phyloP scores from a whole-genome alignment of 805 yeast genomes.

The Candida orba region DNA sequence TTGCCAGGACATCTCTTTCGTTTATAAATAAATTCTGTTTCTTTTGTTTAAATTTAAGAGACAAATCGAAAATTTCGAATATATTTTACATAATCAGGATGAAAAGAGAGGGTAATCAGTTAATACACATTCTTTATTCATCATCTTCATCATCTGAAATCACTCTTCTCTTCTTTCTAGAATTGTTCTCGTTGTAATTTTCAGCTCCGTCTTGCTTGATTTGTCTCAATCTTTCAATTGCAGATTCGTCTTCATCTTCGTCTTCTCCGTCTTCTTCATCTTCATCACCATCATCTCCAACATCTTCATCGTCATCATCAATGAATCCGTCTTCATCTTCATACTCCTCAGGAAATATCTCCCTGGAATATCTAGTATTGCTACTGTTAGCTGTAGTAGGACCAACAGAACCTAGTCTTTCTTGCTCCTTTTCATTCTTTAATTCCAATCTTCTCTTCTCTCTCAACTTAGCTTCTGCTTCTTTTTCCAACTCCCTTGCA shows the following conservation, averaged over 20 bases:
- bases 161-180: constrained; percentile 39
- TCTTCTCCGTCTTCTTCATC: constrained; percentile 42
- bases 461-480: constrained; percentile 54
- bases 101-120: not conserved
- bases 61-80: too few species aligned
- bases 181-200: constrained; percentile 28
- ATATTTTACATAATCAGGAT: too few species aligned
- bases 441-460: constrained; percentile 59
- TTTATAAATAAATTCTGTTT: too few species aligned
- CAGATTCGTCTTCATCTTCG: constrained; percentile 40
- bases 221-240: constrained; percentile 25
- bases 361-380: constrained; percentile 18
- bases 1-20: constrained; percentile 38
- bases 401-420: constrained; percentile 40
- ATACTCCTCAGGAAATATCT: constrained; percentile 27
- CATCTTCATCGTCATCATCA: constrained; percentile 47
- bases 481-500: constrained; percentile 60
- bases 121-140: not conserved
- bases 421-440: constrained; percentile 47
- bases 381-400: constrained; percentile 5
- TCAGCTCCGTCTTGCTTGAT: constrained; percentile 42
- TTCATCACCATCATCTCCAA: constrained; percentile 30
- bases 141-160: constrained; percentile 53
- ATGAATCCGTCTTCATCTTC: constrained; percentile 28
- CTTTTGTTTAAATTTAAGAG: not conserved